phyloP scores from a whole-genome alignment of 305 asterid genomes.

The Solanum aculeatissimum region DNA sequence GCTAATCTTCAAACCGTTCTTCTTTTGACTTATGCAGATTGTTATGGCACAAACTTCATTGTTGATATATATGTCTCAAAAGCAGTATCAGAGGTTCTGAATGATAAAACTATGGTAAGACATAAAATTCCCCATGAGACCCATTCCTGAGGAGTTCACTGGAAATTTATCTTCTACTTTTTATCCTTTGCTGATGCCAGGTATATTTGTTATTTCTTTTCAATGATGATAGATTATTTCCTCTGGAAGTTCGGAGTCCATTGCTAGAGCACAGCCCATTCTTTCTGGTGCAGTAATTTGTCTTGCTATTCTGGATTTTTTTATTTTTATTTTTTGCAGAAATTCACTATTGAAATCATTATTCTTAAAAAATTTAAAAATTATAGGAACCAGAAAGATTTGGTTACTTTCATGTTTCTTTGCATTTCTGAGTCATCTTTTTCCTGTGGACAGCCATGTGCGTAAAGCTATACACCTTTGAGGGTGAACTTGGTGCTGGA shows the following conservation, averaged over 20 bases:
- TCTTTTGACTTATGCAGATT: slow-evolving; percentile 39
- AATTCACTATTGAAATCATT: not conserved
- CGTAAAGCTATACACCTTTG: slow-evolving; percentile 46
- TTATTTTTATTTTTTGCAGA: slow-evolving; percentile 2
- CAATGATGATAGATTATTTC: slow-evolving; percentile 49
- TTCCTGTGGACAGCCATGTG: slow-evolving; percentile 66
- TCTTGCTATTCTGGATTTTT: slow-evolving; percentile 8
- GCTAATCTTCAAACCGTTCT: not conserved
- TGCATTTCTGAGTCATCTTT: slow-evolving; percentile 8
- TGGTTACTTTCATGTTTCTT: not conserved
- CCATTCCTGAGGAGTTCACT: not conserved
- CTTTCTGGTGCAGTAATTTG: slow-evolving; percentile 57
- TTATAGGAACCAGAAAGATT: not conserved
- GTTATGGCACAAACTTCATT: slow-evolving; percentile 30
- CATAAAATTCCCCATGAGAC: not conserved
- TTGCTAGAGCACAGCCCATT: slow-evolving; percentile 50
- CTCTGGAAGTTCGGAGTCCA: slow-evolving; percentile 64
- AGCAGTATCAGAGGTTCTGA: slow-evolving; percentile 42
- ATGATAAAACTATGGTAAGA: slow-evolving; percentile 61
- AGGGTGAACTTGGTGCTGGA: slow-evolving; percentile 78
- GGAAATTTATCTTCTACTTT: not conserved
- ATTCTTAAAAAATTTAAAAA: not conserved
- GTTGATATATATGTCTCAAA: slow-evolving; percentile 58
- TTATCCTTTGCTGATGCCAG: slow-evolving; percentile 11
- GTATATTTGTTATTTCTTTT: slow-evolving; percentile 11